These are phyloP conservation scores for Citrus sp. DNA, from an alignment of 345 rosid species.

Conservation along the genomic window DNA sequence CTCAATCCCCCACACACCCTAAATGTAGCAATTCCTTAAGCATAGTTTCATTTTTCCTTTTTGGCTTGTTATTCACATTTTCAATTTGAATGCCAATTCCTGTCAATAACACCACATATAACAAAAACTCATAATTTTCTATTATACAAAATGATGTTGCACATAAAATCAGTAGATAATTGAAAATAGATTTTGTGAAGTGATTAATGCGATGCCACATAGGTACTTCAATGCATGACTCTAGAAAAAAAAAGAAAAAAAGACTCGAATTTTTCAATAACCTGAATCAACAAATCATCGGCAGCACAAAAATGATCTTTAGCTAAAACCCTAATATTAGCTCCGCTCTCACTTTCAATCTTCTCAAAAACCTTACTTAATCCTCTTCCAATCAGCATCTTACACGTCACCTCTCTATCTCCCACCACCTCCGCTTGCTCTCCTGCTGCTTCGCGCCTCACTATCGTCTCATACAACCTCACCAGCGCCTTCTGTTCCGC, in stretches of 20 bases:
- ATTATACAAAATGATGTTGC: not conserved
- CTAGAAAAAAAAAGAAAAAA: not conserved
- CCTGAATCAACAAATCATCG: slow-evolving; percentile 62
- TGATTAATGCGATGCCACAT: not conserved
- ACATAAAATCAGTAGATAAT: not conserved
- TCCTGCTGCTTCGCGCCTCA: slow-evolving; percentile 37
- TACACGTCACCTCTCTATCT: slow-evolving; percentile 42
- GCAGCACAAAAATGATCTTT: slow-evolving; percentile 54
- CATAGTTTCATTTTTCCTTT: not conserved
- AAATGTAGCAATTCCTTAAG: not conserved
- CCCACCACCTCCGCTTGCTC: slow-evolving; percentile 30
- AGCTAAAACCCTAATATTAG: slow-evolving; percentile 41
- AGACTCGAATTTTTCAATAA: not conserved
- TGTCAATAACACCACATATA: not conserved
- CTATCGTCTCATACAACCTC: slow-evolving; percentile 64
- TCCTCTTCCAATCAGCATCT: slow-evolving; percentile 44
- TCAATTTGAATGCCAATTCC: not conserved
- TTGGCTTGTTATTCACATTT: not conserved
- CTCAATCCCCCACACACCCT: not conserved
- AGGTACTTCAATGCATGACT: not conserved
- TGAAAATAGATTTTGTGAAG: too few species aligned
- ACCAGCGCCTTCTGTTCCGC: slow-evolving; percentile 50
- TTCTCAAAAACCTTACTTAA: slow-evolving; percentile 46
- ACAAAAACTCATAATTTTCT: not conserved
- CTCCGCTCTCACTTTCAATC: slow-evolving; percentile 52